Evolutionary conservation across 768 basidiomycete species (phyloP), one percentile per base, ranked within the genome.

Genomic region (Lepiota brunneoincarnata): DNA sequence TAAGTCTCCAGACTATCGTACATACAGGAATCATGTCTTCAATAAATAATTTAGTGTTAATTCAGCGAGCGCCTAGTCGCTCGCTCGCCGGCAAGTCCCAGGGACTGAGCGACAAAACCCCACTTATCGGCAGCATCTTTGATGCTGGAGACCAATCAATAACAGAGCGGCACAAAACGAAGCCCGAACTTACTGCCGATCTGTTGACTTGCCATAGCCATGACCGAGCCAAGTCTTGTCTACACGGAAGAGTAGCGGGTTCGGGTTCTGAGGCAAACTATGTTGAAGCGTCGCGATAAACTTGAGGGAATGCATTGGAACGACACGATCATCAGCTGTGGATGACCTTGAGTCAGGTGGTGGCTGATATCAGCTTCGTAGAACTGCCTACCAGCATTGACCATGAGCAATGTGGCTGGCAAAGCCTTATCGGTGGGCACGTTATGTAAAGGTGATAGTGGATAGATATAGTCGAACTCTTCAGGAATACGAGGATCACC

Each of bases 301-400:
- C 69, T 92, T 92, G 79, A 87, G 89, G 9, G 89, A 87, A 68
- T 91, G 90, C 63, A 90, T 72, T 1, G 89, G 88, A 6, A 91
- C 89, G 17, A 92, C 89, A 31, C 89, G 84, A 61, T 90, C 88
- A 59, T 91, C 89, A 56, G 89, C 88, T 89, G 59, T 9, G 26
- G 15, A 26, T 20, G 34, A 10, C 23, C 24, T 41, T 28, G 39
- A 10, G 4, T 35, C 43, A 47, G 24, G 36, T 18, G 23, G 12
- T 18, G 50, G 37, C n/a, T n/a, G 20, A 55, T 47, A 41, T 28
- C 20, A 55, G 12, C 24, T 55, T 17, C 17, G 18, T 38, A 10
- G 31, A 31, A 21, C 40, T 23, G 26, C 75, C 86, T 56, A 92
- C 71, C 53, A 92, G 63, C n/a, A 75, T 72, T 0, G 91, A 80